Evolutionary conservation across 2,329 filamentous ascomycete genomes (phyloP).

Genomic region (Trematosphaeria pertusa): DNA sequence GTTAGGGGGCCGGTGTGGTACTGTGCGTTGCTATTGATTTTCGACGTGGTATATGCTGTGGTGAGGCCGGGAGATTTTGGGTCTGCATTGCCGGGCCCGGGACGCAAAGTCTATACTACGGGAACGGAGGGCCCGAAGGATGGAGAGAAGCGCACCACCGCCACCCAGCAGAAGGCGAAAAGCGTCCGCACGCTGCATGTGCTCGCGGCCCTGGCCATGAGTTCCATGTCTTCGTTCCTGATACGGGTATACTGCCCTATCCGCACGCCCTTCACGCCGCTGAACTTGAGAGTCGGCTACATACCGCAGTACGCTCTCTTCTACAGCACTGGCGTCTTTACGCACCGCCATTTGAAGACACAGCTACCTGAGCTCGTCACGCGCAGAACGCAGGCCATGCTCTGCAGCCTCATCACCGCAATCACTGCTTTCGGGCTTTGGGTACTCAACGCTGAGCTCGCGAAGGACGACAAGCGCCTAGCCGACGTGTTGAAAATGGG

Average conservation of each 20-base stretch:
- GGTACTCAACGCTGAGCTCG: background rate
- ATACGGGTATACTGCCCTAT: conserved; percentile 17
- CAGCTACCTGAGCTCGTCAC: background rate
- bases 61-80: conserved; percentile 1
- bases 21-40: conserved; percentile 22
- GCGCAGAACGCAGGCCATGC: background rate
- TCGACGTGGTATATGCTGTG: conserved; percentile 18
- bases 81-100: no score
- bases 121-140: background rate
- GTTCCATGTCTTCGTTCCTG: conserved; percentile 10
- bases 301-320: conserved; percentile 23
- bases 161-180: no score
- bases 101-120: no score
- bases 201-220: conserved; percentile 1
- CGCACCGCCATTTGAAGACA: background rate
- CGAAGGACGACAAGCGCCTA: background rate
- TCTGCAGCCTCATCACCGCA: background rate
- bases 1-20: conserved; percentile 29
- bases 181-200: conserved; percentile 3
- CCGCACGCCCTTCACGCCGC: conserved; percentile 9
- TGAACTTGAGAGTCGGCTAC: conserved; percentile 19
- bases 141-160: no score
- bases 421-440: background rate
- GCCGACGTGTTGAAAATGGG: background rate
- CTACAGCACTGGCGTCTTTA: conserved; percentile 21